A percentile compares a stretch with the other conserved stretches of the same genome.
These are phyloP conservation scores for Mycena galopus DNA, from an alignment of 768 basidiomycete genomes.

Conservation along the genomic window DNA sequence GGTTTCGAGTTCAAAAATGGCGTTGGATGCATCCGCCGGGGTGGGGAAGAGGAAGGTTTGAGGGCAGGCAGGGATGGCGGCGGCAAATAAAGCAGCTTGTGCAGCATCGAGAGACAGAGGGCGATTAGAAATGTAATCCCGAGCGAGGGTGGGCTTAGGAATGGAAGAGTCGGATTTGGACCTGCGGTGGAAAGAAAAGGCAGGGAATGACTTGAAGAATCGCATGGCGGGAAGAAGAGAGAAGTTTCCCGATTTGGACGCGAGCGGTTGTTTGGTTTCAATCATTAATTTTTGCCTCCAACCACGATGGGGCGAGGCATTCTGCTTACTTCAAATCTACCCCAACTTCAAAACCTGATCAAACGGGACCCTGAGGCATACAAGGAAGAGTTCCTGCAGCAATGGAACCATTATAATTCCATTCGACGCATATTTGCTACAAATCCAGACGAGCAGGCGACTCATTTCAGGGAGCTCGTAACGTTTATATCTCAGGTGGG, in stretches of 20 bases:
- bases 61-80: slow-evolving; percentile 32
- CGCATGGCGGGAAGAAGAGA: slow-evolving; percentile 49
- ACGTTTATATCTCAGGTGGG: slow-evolving; percentile 89
- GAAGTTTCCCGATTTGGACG: neutral
- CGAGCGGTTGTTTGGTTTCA: slow-evolving; percentile 9
- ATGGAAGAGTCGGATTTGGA: slow-evolving; percentile 61
- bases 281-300: neutral
- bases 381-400: slow-evolving; percentile 95
- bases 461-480: slow-evolving; percentile 89
- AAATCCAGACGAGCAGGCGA: slow-evolving; percentile 87
- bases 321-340: slow-evolving; percentile 89
- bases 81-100: slow-evolving; percentile 30
- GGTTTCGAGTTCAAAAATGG: slow-evolving; percentile 40
- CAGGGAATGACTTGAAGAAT: slow-evolving; percentile 53
- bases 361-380: slow-evolving; percentile 93
- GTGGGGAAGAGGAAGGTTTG: slow-evolving; percentile 43
- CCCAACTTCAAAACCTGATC: slow-evolving; percentile 96
- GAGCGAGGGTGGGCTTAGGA: slow-evolving; percentile 31
- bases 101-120: slow-evolving; percentile 37
- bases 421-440: slow-evolving; percentile 87
- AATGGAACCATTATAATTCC: slow-evolving; percentile 96
- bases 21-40: slow-evolving; percentile 35
- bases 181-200: slow-evolving; percentile 58
- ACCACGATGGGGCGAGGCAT: slow-evolving; percentile 71
- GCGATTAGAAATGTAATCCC: slow-evolving; percentile 31